phyloP scores from a whole-genome alignment of 2,329 filamentous ascomycete species.

The Penicillium sclerotigenum region DNA sequence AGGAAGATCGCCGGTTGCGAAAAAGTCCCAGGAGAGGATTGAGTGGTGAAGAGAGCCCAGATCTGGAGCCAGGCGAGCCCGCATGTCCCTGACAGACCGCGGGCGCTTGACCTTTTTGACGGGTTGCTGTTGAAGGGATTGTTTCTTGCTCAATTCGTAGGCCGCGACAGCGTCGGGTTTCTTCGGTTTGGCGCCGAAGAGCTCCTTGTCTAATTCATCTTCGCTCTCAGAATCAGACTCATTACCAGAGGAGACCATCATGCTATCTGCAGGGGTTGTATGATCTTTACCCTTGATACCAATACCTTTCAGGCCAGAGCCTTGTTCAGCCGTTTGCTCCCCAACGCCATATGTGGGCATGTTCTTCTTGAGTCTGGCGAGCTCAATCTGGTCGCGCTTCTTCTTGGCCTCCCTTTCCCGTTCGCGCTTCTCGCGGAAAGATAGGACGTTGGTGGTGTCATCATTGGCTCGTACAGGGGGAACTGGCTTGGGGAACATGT shows the following conservation, averaged over 20 bases:
- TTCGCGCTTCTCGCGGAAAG: conserved; percentile 71
- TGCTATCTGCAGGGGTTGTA: conserved; percentile 67
- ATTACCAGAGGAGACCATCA: conserved; percentile 73
- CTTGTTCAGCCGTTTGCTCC: conserved; percentile 65
- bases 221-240: conserved; percentile 73
- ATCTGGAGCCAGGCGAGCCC: conserved; percentile 84
- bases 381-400: conserved; percentile 66
- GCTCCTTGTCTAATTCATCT: conserved; percentile 69
- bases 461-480: conserved; percentile 28
- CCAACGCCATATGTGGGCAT: conserved; percentile 50
- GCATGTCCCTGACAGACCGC: conserved; percentile 87
- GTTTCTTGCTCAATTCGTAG: conserved; percentile 48
- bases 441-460: conserved; percentile 41
- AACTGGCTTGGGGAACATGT: conserved; percentile 22
- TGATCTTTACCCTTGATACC: conserved; percentile 76
- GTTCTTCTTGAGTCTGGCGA: conserved; percentile 65
- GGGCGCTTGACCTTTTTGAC: conserved; percentile 79
- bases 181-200: conserved; percentile 52
- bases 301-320: conserved; percentile 71
- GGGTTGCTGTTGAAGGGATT: conserved; percentile 60
- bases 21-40: conserved; percentile 92
- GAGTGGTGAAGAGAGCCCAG: conserved; percentile 80
- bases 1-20: conserved; percentile 81
- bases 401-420: conserved; percentile 72
- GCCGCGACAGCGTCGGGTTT: conserved; percentile 43